Base-by-base conservation (phyloP, 139 green algal species). In the Volvox reticuliferus region DNA sequence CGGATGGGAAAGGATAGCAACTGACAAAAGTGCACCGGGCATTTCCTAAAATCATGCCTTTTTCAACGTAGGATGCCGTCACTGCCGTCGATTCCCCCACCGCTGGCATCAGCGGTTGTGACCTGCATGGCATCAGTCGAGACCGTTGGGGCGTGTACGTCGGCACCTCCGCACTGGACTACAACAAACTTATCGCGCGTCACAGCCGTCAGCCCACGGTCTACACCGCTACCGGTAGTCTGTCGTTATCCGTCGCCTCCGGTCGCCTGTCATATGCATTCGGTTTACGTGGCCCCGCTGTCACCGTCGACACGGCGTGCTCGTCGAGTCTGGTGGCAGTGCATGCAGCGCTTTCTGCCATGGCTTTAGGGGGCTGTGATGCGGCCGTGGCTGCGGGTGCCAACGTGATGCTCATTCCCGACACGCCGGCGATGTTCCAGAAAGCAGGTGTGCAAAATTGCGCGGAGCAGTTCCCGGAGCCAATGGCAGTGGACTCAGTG, bases 291-390 rank as follows among this genome's bases (percentile, higher is more conserved):
- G 97, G 97, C 0, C 96, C 97, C 36, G 93, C 94, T 68, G 71
- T 99, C 55, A 96, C 95, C 30, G 89, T 98, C 14, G 97, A 99
- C 91, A 99, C 97, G 35, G 97, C 97, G n/a, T 99, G 97, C 91
- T 98, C 95, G 2, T 98, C 96, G 0, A 96, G 95, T 0, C 92
- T 99, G 61, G 95, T 99, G 68, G 96, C 97, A 19, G n/a, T 78
- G 44, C 93, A 97, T 76, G 35, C 91, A 6, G 94, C 93, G 0
- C 67, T 94, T 26, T 16, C 88, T 5, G 89, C 67, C 12, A 68
- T 97, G 91, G n/a, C 55, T 30, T 55, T 92, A 67, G 93, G 89
- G 0, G 63, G 93, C n/a, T 95, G 93, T 68, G 67, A 12, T 0
- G 84, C n/a, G 26, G 93, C 95, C 24, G 63, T 92, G 17, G 93